Base-by-base conservation (phyloP, 2,329 filamentous ascomycete species). In the Pseudocercospora cruenta region DNA sequence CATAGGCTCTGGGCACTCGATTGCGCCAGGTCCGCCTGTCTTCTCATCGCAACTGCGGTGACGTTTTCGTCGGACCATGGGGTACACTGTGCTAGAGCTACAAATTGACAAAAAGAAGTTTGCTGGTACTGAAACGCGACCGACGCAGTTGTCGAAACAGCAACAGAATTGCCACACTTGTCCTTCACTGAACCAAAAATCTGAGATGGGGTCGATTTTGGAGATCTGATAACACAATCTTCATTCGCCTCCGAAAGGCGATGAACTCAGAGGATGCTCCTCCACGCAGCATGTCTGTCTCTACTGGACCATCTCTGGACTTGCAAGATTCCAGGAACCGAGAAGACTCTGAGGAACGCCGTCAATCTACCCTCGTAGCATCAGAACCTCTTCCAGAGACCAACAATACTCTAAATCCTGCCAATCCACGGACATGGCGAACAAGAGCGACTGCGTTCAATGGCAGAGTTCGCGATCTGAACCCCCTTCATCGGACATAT, bases 401-500 rank as follows among this genome's bases (percentile, higher is more conserved):
- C 3, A 47, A 60, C 8, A 57, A 54, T 28, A 45, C 62, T n/a
- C 47, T 60, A 3, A 58, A 57, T 39, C 57, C 62, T 31, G 55
- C 58, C 21, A 60, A 26, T 14, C 53, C 60, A 14, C 55, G 51
- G 49, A 57, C 49, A 47, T 60, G 62, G 60, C 60, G 62, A 19
- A 62, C 55, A 21, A 57, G 60, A n/a, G 39, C 54, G 10, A 58
- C 58, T 9, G 59, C 53, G 7, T 64, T 65, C 26, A 54, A 62
- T 9, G 39, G 47, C 4, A 70, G 59, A 28, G 45, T 67, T 7
- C 65, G 60, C 24, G 74, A 76, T 12, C 67, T 80, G 43, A 80
- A 83, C 63, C 79, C 80, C 1, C 81, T 83, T 73, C 79, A 79
- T 67, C 80, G 79, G n/a, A 83, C 82, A 8, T 86, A 85, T 69